Conservation (phyloP, 192 early-diverging fungal species). For the Umbelopsis isabellina region DNA sequence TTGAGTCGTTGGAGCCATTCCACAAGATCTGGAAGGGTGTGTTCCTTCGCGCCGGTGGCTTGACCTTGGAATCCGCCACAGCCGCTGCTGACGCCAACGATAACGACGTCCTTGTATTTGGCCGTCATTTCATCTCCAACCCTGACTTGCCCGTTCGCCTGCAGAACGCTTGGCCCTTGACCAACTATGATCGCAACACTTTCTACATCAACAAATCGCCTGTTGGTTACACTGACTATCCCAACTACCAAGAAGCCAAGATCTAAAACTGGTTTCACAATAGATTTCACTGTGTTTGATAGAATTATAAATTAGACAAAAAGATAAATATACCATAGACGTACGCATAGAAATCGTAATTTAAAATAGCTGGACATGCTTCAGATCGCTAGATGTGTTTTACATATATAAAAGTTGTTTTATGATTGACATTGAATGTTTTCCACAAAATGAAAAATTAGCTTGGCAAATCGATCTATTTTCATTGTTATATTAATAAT, state of each 20-base stretch:
- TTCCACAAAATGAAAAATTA: too few relatives aligned
- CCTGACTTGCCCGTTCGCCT: conserved; percentile 30
- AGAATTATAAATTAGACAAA: too few relatives aligned
- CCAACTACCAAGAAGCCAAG: conserved; percentile 11
- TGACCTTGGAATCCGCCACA: conserved; percentile 15
- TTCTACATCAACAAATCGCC: conserved; percentile 21
- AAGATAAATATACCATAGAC: too few relatives aligned
- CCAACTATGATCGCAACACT: conserved; percentile 17
- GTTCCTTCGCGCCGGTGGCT: conserved; percentile 35
- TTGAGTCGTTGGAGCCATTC: conserved; percentile 28
- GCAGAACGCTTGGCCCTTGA: conserved; percentile 20
- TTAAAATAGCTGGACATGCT: too few relatives aligned
- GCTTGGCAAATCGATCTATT: too few relatives aligned
- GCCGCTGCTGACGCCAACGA: background rate
- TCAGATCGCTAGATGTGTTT: too few relatives aligned
- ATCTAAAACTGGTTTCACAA: too few relatives aligned
- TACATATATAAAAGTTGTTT: too few relatives aligned
- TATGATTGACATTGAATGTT: too few relatives aligned
- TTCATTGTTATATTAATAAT: too few relatives aligned
- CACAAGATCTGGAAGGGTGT: conserved; percentile 33
- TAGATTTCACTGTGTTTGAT: too few relatives aligned
- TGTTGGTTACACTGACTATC: conserved; percentile 30
- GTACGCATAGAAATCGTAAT: too few relatives aligned
- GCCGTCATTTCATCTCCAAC: conserved; percentile 28
- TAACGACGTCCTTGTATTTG: conserved; percentile 24